Conservation (phyloP, 768 basidiomycete species). For the Cyathus striatus region DNA sequence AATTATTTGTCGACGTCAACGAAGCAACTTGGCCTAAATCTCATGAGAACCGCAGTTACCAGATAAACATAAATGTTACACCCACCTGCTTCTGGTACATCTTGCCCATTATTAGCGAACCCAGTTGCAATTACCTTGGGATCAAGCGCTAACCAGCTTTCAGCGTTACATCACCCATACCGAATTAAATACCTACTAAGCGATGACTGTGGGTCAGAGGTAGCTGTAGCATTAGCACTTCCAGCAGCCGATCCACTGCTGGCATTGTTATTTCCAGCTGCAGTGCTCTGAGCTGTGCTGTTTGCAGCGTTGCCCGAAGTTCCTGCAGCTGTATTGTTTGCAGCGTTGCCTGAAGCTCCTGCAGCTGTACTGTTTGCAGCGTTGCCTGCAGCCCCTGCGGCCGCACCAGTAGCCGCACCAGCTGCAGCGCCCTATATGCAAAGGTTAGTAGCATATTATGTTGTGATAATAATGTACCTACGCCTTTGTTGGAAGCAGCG, state of each 20-base stretch:
- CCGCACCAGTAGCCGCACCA: conserved; percentile 54
- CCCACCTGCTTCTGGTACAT: not conserved
- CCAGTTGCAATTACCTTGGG: conserved; percentile 47
- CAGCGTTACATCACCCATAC: not conserved
- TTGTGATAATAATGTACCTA: too few species aligned
- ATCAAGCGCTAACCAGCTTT: conserved; percentile 22
- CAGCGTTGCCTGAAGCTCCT: conserved; percentile 5
- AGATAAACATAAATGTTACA: not conserved
- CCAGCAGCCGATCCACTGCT: conserved; percentile 14
- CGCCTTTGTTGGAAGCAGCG: conserved; percentile 2
- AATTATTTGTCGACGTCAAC: conserved; percentile 55
- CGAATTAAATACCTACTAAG: conserved; percentile 18
- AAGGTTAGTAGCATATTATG: too few species aligned
- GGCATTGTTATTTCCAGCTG: conserved; percentile 9
- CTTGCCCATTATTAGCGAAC: conserved; percentile 52
- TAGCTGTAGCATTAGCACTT: not conserved
- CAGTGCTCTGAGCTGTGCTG: conserved; percentile 6
- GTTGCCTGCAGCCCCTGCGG: conserved; percentile 31
- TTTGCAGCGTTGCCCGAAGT: conserved; percentile 6
- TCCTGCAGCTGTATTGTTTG: conserved; percentile 4
- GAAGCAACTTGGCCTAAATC: conserved; percentile 44
- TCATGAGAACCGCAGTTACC: not conserved
- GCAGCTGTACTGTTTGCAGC: conserved; percentile 4
- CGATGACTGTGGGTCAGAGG: conserved; percentile 36
- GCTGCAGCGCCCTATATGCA: conserved; percentile 18